Evolutionary conservation across 2,329 filamentous ascomycete genomes (phyloP).

Genomic region (Trichophyton mentagrophytes): DNA sequence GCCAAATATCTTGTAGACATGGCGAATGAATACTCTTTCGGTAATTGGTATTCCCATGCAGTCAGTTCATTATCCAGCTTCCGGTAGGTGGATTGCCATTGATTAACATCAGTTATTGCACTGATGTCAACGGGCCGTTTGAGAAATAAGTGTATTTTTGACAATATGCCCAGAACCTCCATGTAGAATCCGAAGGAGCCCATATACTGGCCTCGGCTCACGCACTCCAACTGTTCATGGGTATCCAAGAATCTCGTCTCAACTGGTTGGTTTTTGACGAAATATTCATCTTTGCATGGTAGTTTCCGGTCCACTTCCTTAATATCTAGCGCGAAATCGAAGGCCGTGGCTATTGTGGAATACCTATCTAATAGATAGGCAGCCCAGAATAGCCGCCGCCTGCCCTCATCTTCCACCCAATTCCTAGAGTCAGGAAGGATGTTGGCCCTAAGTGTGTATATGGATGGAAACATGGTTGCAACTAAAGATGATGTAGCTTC

Average conservation of each 20-base stretch:
- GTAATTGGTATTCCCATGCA: conserved; percentile 72
- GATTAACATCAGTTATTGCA: conserved; percentile 68
- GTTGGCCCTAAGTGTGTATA: conserved; percentile 77
- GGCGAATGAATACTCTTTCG: conserved; percentile 57
- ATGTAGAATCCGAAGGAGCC: conserved; percentile 84
- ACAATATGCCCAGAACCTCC: conserved; percentile 75
- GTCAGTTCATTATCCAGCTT: conserved; percentile 69
- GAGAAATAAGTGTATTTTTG: conserved; percentile 75
- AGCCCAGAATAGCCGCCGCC: conserved; percentile 84
- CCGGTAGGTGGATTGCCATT: conserved; percentile 79
- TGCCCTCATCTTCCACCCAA: conserved; percentile 80
- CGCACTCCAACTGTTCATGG: conserved; percentile 45
- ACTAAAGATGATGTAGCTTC: conserved; percentile 69
- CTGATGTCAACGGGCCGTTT: conserved; percentile 84
- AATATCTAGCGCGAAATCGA: conserved; percentile 80
- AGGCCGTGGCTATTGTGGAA: conserved; percentile 79
- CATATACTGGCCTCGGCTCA: conserved; percentile 64
- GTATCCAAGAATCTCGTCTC: conserved; percentile 69
- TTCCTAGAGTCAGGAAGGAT: conserved; percentile 69
- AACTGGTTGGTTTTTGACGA: conserved; percentile 68
- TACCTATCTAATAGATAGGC: conserved; percentile 83
- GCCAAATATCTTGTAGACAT: conserved; percentile 71
- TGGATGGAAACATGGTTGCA: conserved; percentile 67
- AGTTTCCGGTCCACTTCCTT: conserved; percentile 78
- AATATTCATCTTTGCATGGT: conserved; percentile 77